Evolutionary conservation across 208 protist genomes (phyloP), one percentile per base, ranked within the genome.

Genomic region (Leishmania martiniquensis): DNA sequence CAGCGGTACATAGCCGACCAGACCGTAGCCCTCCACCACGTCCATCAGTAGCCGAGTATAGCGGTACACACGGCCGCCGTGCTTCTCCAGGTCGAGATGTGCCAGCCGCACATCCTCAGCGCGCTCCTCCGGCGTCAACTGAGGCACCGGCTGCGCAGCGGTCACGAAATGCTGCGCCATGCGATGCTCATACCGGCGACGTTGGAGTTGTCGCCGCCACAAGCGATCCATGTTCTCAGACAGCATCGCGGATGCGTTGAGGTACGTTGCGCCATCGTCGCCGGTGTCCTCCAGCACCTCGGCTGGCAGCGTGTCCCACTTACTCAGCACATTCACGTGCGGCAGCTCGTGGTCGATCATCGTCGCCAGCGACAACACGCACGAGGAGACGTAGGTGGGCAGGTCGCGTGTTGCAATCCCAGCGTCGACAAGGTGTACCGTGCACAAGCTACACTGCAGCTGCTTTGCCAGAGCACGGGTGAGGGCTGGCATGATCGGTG

Each of bases 271-370:
- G 39, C 87, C 91, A n/a, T 98, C 83, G 87, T 99, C 89, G 67
- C 60, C 77, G 59, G 76, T 77, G 62, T 99, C 87, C 55, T 91
- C 90, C 75, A 99, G 92, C 39, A 89, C 92, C 37, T 85, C 76
- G 39, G 60, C 37, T 0, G 81, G 80, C n/a, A 97, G n/a, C 12
- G 84, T 91, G 76, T 99, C 98, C 83, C 99, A 98, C 82, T 99
- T 99, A 51, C 96, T 99, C 29, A 99, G 88, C 51, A 99, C 89
- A 86, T 99, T 99, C 2, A 99, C 79, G 72, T 99, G 98, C n/a
- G 98, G 97, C 59, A 99, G 78, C 79, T 98, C 96, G 59, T 99
- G 89, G 62, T 98, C 91, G 52, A 99, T 82, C 99, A 99, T 99
- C 25, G 94, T 98, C 2, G 93, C 94, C 7, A 99, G 89, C 15